Evolutionary conservation across 2,329 filamentous ascomycete genomes (phyloP).

Genomic region (Myotisia sp.): DNA sequence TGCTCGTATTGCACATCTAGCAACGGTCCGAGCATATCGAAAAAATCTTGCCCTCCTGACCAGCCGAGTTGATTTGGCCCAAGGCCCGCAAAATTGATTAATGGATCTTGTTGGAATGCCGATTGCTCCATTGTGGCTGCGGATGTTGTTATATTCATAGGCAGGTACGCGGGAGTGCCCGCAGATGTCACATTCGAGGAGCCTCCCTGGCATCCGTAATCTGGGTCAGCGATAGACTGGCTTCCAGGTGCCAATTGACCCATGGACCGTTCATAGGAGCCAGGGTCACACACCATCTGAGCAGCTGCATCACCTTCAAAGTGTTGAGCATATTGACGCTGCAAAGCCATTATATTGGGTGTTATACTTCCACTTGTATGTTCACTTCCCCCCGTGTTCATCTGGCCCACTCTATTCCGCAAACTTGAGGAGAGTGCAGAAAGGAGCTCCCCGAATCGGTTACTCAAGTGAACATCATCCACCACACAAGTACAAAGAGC

Average conservation of each 20-base stretch:
- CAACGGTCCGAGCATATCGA: constrained; percentile 14
- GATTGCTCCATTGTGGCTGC: constrained; percentile 4
- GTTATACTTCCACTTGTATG: constrained; percentile 10
- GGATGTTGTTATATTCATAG: constrained; percentile 5
- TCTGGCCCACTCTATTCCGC: constrained; percentile 10
- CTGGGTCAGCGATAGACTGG: constrained; percentile 6
- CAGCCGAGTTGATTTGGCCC: constrained; percentile 14
- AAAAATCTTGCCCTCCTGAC: constrained; percentile 15
- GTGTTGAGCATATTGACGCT: constrained; percentile 7
- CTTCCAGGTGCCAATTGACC: constrained; percentile 2
- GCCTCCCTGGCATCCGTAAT: constrained; percentile 4
- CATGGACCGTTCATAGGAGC: constrained; percentile 4
- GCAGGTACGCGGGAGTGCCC: constrained; percentile 8
- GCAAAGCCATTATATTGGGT: constrained; percentile 8
- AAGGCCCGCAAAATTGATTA: constrained; percentile 14
- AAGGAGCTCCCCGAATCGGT: constrained; percentile 42
- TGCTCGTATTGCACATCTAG: constrained; percentile 15
- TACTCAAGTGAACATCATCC: constrained; percentile 47
- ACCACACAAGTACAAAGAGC: constrained; percentile 41
- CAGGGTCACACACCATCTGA: constrained; percentile 5
- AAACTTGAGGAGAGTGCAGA: constrained; percentile 12
- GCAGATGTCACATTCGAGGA: constrained; percentile 5
- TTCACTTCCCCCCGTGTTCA: constrained; percentile 5
- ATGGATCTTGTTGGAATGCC: constrained; percentile 12
- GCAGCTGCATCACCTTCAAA: constrained; percentile 5